Base-by-base conservation (phyloP, 2,329 filamentous ascomycete genomes). In the Fusarium sp. region DNA sequence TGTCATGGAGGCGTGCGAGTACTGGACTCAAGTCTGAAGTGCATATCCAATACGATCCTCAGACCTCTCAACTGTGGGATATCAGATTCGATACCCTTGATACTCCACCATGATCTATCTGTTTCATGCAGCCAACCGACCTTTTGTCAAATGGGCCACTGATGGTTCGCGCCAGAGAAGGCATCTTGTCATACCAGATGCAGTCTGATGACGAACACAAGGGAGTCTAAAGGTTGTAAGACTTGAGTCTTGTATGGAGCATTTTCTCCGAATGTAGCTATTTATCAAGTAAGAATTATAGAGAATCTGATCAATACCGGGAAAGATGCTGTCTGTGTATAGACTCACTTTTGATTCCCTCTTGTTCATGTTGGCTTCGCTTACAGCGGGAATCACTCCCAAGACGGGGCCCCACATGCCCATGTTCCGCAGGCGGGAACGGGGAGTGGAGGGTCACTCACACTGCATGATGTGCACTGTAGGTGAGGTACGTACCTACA, bases 401-500 rank as follows among this genome's bases (percentile, higher is more conserved):
- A 38, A 46, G 57, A 30, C 64, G 64, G 56, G 64, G 56, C 64
- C 63, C 64, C 64, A 67, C 64, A 68, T 45, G 27, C 64, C 64
- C 57, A 50, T 45, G 37, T 68, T 52, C 64, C 64, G 64, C 57
- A 33, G 30, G 35, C 56, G 64, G 63, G 48, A 62, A 62, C 56
- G 48, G 60, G 45, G 32, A 58, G 61, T 63, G 44, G 44, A 49
- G 49, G 33, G 42, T 48, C 46, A 8, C 20, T 26, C 8, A 44
- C 23, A 35, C 46, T 35, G 30, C 20, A 49, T 35, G 46, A 49
- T 49, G 46, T 27, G 14, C 14, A 38, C 20, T n/a, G 33, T 17
- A 46, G 41, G 27, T 23, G 32, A 46, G 26, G 54, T 75, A 75
- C 73, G 73, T 75, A 74, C 67, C 62, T 33, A 40, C 30, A 11